Evolutionary conservation across 1,139 yeast species (phyloP).

Genomic region (Citeromyces hawaiiensis): DNA sequence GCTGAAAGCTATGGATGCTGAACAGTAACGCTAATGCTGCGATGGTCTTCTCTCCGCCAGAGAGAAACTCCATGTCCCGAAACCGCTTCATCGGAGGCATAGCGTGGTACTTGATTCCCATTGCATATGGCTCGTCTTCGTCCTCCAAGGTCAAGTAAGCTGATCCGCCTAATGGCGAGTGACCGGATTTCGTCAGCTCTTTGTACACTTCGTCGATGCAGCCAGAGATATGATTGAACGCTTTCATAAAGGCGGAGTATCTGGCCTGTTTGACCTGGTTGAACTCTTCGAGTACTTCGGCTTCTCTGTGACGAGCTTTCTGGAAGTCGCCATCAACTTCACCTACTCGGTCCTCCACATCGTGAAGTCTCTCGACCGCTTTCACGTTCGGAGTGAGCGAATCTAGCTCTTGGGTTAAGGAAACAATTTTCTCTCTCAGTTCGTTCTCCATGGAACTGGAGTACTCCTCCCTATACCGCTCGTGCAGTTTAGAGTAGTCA

Average conservation of each 20-base stretch:
- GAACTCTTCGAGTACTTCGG: conserved; percentile 40
- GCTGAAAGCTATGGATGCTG: conserved; percentile 83
- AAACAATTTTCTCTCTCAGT: conserved; percentile 32
- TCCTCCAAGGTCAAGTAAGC: conserved; percentile 83
- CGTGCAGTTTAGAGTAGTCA: conserved; percentile 5
- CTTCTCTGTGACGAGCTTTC: conserved; percentile 48
- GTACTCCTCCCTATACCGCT: conserved; percentile 19
- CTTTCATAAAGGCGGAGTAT: conserved; percentile 47
- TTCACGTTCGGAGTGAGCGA: conserved; percentile 66
- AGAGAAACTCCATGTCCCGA: conserved; percentile 81
- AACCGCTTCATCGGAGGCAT: conserved; percentile 96
- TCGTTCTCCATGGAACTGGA: conserved; percentile 30
- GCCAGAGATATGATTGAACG: conserved; percentile 64
- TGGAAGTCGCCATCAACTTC: conserved; percentile 57
- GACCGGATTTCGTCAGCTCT: conserved; percentile 60
- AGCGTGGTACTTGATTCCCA: conserved; percentile 83
- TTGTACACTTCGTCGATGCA: conserved; percentile 74
- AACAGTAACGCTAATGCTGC: conserved; percentile 90
- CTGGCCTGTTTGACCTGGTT: conserved; percentile 48
- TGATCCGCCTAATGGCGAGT: conserved; percentile 79
- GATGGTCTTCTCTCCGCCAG: conserved; percentile 96
- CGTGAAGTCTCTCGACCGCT: conserved; percentile 65
- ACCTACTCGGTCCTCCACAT: conserved; percentile 48
- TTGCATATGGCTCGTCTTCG: conserved; percentile 77
- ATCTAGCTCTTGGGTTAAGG: conserved; percentile 44